phyloP scores from a whole-genome alignment of 768 basidiomycete species.

The Mycena capillaripes region DNA sequence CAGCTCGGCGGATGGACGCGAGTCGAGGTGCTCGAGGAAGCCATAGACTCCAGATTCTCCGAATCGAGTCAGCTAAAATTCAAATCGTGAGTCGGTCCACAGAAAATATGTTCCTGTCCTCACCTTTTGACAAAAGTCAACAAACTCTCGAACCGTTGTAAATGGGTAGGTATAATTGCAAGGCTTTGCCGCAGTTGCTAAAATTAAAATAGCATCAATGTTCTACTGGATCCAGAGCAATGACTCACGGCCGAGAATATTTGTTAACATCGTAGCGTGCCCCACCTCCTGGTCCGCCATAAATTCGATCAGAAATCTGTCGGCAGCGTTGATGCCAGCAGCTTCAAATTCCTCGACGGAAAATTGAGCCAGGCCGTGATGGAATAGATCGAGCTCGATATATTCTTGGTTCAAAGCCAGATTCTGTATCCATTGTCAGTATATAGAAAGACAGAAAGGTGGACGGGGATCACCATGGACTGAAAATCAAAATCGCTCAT shows the following conservation, averaged over 20 bases:
- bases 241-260: constrained; percentile 59
- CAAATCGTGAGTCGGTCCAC: not conserved
- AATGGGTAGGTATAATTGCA: constrained; percentile 73
- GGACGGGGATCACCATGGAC: constrained; percentile 51
- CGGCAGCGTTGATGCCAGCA: constrained; percentile 65
- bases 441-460: not conserved
- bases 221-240: not conserved
- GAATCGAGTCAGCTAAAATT: constrained; percentile 57
- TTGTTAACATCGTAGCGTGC: constrained; percentile 67
- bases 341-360: constrained; percentile 67
- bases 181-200: constrained; percentile 61
- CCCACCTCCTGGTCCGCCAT: constrained; percentile 78
- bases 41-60: constrained; percentile 75
- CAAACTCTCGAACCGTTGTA: constrained; percentile 67
- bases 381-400: constrained; percentile 74
- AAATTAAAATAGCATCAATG: not conserved
- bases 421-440: constrained; percentile 48
- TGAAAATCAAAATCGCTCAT: constrained; percentile 64
- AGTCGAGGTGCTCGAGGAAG: constrained; percentile 75
- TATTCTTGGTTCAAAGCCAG: constrained; percentile 75
- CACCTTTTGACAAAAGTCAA: constrained; percentile 72
- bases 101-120: not conserved
- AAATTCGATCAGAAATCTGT: constrained; percentile 68
- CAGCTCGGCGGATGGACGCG: constrained; percentile 64
- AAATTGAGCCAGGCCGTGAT: constrained; percentile 68